Base-by-base conservation (phyloP, 108 stramenopile species). In the Hondaea fermentalgiana region DNA sequence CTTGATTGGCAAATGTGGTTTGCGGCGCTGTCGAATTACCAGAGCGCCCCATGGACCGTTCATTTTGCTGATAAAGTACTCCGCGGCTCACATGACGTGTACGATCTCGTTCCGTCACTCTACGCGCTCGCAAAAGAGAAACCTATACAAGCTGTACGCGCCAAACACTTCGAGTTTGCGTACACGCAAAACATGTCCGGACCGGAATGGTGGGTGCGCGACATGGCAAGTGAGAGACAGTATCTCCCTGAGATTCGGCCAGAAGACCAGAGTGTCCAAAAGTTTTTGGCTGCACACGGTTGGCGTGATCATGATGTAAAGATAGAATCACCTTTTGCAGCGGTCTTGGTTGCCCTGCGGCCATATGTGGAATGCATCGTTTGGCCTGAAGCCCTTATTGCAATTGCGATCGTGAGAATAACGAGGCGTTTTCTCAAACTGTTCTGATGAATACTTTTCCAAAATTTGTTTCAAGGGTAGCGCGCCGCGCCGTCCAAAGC, bases 1-100 rank as follows among this genome's bases (percentile, higher is more conserved):
- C 90, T 96, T 35, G 95, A 96, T 64, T 96, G 95, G 95, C 91
- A 92, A 92, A 93, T 95, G 94, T 96, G 95, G 95, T 96, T 96
- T 88, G 95, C 95, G 5, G 95, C 95, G 35, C 88, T 96, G 12
- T 93, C 93, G 0, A 64, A 45, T 14, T 91, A 92, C 87, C 89
- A 94, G 49, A 90, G 94, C 71, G 91, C 93, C 57, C 91, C 94
- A 19, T 96, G 95, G 95, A 59, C 94, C 12, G 55, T 96, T 29
- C 72, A 90, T 45, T 88, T 95, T 14, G 60, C 92, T 1, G 59
- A 91, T 55, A 93, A 93, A 47, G 17, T 95, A 0, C 91, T 95
- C 3, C 28, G 91, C 5, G 76, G 89, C 29, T 57, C 53, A 10
- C 72, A 58, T 10, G 72, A 76, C 25, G 88, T 88, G 19, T 42